These are phyloP conservation scores for Trichosporon sp. DNA, from an alignment of 1,284 basidiomycete species.

Conservation along the genomic window DNA sequence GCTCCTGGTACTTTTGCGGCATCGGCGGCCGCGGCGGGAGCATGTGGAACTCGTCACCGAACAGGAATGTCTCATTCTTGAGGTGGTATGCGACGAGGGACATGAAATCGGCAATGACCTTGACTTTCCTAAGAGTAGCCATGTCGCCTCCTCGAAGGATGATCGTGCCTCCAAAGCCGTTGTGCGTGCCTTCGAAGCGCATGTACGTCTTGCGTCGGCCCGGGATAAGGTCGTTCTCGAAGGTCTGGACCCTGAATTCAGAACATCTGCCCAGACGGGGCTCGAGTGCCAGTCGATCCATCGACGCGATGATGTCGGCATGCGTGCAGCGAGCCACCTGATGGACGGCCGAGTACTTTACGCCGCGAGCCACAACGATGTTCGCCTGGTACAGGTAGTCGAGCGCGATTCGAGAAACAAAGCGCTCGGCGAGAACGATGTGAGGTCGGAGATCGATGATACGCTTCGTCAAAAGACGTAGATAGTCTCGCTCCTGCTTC, in stretches of 20 bases:
- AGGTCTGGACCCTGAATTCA: conserved; percentile 86
- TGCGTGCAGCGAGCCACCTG: conserved; percentile 91
- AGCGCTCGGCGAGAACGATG: conserved; percentile 84
- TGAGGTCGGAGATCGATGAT: conserved; percentile 88
- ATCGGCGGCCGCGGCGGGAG: conserved; percentile 53
- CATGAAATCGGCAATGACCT: conserved; percentile 86
- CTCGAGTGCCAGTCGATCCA: conserved; percentile 87
- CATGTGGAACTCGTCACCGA: conserved; percentile 86
- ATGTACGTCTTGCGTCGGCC: conserved; percentile 90
- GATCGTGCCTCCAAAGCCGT: conserved; percentile 89
- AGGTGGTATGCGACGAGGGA: conserved; percentile 79
- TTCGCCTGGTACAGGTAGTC: conserved; percentile 82
- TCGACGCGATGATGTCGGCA: conserved; percentile 88
- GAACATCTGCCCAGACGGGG: conserved; percentile 84
- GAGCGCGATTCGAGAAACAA: conserved; percentile 84
- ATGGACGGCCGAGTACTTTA: conserved; percentile 81
- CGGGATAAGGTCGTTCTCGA: conserved; percentile 85
- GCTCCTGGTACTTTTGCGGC: conserved; percentile 32
- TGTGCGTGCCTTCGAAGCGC: conserved; percentile 91
- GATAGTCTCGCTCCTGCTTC: conserved; percentile 90
- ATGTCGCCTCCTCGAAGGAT: conserved; percentile 84
- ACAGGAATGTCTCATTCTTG: conserved; percentile 88
- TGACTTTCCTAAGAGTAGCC: conserved; percentile 72
- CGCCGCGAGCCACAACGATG: conserved; percentile 83
- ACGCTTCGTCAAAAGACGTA: conserved; percentile 79